Conservation (phyloP, 2,329 filamentous ascomycete species). For the Bipolaris cookei region DNA sequence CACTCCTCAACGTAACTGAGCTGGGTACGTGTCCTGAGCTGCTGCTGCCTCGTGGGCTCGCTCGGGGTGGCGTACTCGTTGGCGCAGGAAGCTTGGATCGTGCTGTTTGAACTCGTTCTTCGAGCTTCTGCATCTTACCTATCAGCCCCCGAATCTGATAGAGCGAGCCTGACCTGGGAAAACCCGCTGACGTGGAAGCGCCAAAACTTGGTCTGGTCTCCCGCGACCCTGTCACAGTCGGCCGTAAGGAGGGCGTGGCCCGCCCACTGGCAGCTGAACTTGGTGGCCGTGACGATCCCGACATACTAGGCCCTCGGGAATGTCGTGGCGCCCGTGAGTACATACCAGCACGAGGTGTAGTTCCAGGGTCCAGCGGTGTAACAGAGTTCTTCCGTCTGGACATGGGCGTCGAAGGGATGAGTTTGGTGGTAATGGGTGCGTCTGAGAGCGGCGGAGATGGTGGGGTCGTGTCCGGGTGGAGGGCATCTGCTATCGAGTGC, state of each 20-base stretch:
- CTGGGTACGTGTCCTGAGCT: slow-evolving; percentile 58
- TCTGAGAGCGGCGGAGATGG: slow-evolving; percentile 95
- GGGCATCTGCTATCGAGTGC: slow-evolving; percentile 66
- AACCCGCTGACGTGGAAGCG: slow-evolving; percentile 57
- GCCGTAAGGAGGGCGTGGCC: slow-evolving; percentile 53
- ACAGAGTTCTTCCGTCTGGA: slow-evolving; percentile 54
- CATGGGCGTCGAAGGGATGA: slow-evolving; percentile 50
- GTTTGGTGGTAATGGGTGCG: slow-evolving; percentile 65
- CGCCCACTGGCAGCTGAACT: slow-evolving; percentile 44
- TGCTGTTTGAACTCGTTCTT: slow-evolving; percentile 88
- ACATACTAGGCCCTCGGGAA: slow-evolving; percentile 65
- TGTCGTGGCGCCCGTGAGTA: slow-evolving; percentile 56
- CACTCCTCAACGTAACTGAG: slow-evolving; percentile 68
- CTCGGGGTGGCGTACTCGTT: slow-evolving; percentile 75
- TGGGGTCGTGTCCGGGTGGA: slow-evolving; percentile 75
- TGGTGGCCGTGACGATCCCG: slow-evolving; percentile 49
- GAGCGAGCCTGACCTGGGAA: slow-evolving; percentile 73
- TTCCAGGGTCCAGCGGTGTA: slow-evolving; percentile 58
- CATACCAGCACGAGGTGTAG: slow-evolving; percentile 61
- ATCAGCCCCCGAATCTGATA: slow-evolving; percentile 93
- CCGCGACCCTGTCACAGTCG: slow-evolving; percentile 45
- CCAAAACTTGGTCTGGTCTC: slow-evolving; percentile 51
- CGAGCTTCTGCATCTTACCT: slow-evolving; percentile 95
- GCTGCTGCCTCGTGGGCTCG: slow-evolving; percentile 72
- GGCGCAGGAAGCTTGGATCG: slow-evolving; percentile 90